Percentiles rank a stretch among this genome's conserved stretches.
Conservation (phyloP, 768 basidiomycete species). For the Obba rivulosa region DNA sequence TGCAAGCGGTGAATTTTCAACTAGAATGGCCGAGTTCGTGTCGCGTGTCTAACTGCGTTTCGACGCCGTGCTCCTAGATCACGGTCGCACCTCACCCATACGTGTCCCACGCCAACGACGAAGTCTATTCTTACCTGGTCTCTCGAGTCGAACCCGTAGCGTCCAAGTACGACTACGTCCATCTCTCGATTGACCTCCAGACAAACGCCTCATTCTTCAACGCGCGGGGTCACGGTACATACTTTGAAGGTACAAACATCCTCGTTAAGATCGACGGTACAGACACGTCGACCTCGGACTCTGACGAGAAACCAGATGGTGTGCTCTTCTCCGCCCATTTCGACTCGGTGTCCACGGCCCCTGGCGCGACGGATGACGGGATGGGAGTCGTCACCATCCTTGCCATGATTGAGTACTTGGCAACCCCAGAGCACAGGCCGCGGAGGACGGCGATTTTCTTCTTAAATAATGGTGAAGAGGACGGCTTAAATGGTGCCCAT, state of each 20-base stretch:
- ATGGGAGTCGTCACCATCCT: slow-evolving; percentile 66
- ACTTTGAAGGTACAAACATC: slow-evolving; percentile 67
- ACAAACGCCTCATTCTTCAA: slow-evolving; percentile 43
- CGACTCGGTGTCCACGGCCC: slow-evolving; percentile 72
- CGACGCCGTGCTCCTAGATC: slow-evolving; percentile 37
- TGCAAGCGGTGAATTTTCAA: slow-evolving; percentile 40
- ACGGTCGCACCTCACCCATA: slow-evolving; percentile 70
- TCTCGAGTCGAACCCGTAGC: slow-evolving; percentile 45
- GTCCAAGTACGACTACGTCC: slow-evolving; percentile 37
- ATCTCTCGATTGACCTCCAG: slow-evolving; percentile 44
- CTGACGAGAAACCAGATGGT: slow-evolving; percentile 26
- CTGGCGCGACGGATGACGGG: slow-evolving; percentile 75
- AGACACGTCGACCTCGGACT: slow-evolving; percentile 22
- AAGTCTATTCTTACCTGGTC: slow-evolving; percentile 56
- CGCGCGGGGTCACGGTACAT: slow-evolving; percentile 22
- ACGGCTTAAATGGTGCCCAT: slow-evolving; percentile 68
- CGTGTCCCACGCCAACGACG: slow-evolving; percentile 72
- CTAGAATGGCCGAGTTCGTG: not conserved
- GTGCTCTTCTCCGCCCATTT: slow-evolving; percentile 79
- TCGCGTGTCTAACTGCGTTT: not conserved
- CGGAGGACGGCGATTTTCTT: slow-evolving; percentile 71
- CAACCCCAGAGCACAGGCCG: slow-evolving; percentile 35
- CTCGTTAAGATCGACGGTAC: slow-evolving; percentile 59
- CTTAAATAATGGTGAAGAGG: slow-evolving; percentile 84
- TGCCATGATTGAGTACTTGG: slow-evolving; percentile 48